Evolutionary conservation across 345 rosid species (phyloP), one percentile per base, ranked within the genome.

Genomic region (Arabis alpina): DNA sequence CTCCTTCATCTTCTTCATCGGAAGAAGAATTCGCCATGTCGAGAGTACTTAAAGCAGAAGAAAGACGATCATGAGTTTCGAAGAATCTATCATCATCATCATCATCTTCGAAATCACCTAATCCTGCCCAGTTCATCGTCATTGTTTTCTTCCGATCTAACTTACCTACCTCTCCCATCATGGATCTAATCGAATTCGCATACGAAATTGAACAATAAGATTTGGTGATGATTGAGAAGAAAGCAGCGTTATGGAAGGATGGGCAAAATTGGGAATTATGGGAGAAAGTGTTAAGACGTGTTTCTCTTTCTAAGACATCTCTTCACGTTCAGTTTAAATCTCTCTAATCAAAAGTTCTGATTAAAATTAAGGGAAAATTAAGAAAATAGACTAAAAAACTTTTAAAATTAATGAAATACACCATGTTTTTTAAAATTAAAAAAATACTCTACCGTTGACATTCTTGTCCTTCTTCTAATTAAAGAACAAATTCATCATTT

Each of bases 91-190:
- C 90, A 27, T 88, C 90, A 53, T 85, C 23, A 19, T 19, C 94
- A 16, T 87, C 92, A 24, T 87, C 92, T 32, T 87, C 92, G 19
- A 83, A 84, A 54, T 87, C 91, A 4, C 77, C 84, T 10, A 91
- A 79, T 4, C 83, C 90, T 6, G 80, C 90, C 88, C 89, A 93
- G 67, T 84, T 80, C 97, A 93, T 81, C 11, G 90, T 85, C 75
- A 93, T 68, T 8, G 88, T 93, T 34, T 70, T 82, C 73, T 64
- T 84, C 25, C 85, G 77, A 19, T 78, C 84, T 73, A 84, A 25
- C 34, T 23, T 82, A 0, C 4, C 56, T 6, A 45, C 14, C 54
- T 50, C 75, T 74, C 2, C 2, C 23, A 10, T 23, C 2, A 42
- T 5, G 15, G 56, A 64, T 27, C n/a, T 65, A 16, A 63, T 48